Conservation (phyloP, 2,329 filamentous ascomycete species). For the Trichoderma sp. region DNA sequence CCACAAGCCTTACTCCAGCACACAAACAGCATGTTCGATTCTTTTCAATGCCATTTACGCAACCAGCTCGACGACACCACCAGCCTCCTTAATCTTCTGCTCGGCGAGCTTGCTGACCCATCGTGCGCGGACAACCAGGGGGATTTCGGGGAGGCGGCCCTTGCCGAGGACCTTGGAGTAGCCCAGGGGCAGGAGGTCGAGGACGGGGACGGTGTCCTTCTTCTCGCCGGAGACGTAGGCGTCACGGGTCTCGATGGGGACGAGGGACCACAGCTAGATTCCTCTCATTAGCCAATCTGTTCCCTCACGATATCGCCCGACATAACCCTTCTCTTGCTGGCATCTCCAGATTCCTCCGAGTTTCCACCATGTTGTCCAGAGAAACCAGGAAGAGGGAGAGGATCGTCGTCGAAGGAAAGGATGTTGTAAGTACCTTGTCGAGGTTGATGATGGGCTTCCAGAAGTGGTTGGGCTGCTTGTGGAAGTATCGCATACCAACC, state of each 20-base stretch:
- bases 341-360: not conserved
- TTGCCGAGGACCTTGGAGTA: constrained; percentile 99
- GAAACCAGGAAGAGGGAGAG: not conserved
- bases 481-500: constrained; percentile 94
- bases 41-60: constrained; percentile 57
- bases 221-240: constrained; percentile 81
- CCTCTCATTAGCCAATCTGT: constrained; percentile 36
- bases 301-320: not conserved
- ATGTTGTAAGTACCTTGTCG: constrained; percentile 72
- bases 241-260: constrained; percentile 89
- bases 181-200: constrained; percentile 95
- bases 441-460: constrained; percentile 99
- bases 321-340: not conserved
- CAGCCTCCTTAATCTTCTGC: constrained; percentile 98
- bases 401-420: constrained; percentile 23
- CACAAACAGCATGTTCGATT: not conserved
- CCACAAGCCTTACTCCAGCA: constrained; percentile 40
- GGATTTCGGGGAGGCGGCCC: constrained; percentile 90
- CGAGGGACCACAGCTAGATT: constrained; percentile 85
- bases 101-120: constrained; percentile 96
- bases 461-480: constrained; percentile 92
- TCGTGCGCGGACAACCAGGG: constrained; percentile 90
- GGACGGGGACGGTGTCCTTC: constrained; percentile 91
- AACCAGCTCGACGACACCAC: constrained; percentile 93
- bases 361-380: not conserved